Evolutionary conservation across 2,329 filamentous ascomycete genomes (phyloP).

Genomic region (Exophiala sideris): DNA sequence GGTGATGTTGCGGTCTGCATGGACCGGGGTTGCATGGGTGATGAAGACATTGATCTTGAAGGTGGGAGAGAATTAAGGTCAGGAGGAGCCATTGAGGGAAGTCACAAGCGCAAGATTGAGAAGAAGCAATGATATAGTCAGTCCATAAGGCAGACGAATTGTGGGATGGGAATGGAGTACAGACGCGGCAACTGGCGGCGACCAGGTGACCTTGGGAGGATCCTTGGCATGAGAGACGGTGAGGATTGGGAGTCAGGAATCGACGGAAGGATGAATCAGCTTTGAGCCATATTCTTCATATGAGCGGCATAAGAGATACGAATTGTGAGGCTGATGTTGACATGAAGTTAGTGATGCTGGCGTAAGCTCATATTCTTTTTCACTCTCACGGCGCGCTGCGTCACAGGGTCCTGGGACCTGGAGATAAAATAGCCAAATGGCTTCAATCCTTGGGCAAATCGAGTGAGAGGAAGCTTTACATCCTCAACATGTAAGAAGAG

Average conservation of each 20-base stretch:
- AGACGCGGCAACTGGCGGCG: not conserved
- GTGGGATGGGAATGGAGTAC: not conserved
- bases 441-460: too few relatives aligned
- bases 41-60: slow-evolving; percentile 48
- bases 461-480: too few relatives aligned
- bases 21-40: slow-evolving; percentile 35
- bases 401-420: too few relatives aligned
- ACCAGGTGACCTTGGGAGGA: slow-evolving; percentile 7
- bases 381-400: too few relatives aligned
- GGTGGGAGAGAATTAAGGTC: slow-evolving; percentile 69
- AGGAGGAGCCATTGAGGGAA: slow-evolving; percentile 57
- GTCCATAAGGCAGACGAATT: not conserved
- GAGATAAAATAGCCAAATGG: too few relatives aligned
- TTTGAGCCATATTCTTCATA: too few relatives aligned
- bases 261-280: not conserved
- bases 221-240: slow-evolving; percentile 2
- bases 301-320: not conserved
- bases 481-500: too few relatives aligned
- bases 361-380: too few relatives aligned
- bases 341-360: too few relatives aligned
- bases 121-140: not conserved
- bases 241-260: not conserved
- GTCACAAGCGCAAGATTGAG: not conserved
- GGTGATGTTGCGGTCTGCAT: slow-evolving; percentile 27
- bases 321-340: too few relatives aligned